Conservation (phyloP, 2,329 filamentous ascomycete genomes). For the Chaetothyriales sp. region DNA sequence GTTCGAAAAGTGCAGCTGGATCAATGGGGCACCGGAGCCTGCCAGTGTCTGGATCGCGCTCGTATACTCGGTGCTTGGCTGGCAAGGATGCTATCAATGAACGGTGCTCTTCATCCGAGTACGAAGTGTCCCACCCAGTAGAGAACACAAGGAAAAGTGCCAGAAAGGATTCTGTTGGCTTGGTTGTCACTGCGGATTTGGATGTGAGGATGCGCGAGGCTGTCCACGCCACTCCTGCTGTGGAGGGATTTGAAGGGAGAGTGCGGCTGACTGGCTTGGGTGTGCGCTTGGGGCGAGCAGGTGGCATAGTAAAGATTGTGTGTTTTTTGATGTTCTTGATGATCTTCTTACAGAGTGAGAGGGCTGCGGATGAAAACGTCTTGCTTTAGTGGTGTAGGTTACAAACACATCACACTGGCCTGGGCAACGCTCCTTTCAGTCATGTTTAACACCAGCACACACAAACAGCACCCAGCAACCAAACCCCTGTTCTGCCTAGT, state of each 20-base stretch:
- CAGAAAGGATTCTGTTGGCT: slow-evolving; percentile 8
- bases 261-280: not conserved
- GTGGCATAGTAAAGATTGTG: not conserved
- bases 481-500: not conserved
- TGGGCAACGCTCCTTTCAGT: not conserved
- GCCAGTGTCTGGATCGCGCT: slow-evolving; percentile 5
- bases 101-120: slow-evolving; percentile 14
- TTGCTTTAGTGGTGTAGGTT: too few relatives aligned
- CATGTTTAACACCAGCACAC: not conserved
- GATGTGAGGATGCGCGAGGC: slow-evolving; percentile 9
- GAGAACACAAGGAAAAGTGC: slow-evolving; percentile 12
- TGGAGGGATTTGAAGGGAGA: not conserved
- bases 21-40: slow-evolving; percentile 9
- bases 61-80: slow-evolving; percentile 6
- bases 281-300: not conserved
- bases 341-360: not conserved
- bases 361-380: not conserved
- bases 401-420: too few relatives aligned
- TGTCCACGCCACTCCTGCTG: slow-evolving; percentile 9
- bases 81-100: slow-evolving; percentile 13
- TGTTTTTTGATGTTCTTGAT: not conserved
- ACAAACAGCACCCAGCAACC: not conserved
- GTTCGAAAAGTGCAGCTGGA: slow-evolving; percentile 8
- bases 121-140: slow-evolving; percentile 10
- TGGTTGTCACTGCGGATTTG: slow-evolving; percentile 10